phyloP scores from a whole-genome alignment of 352 stramenopile genomes.

The Globisporangium solare region DNA sequence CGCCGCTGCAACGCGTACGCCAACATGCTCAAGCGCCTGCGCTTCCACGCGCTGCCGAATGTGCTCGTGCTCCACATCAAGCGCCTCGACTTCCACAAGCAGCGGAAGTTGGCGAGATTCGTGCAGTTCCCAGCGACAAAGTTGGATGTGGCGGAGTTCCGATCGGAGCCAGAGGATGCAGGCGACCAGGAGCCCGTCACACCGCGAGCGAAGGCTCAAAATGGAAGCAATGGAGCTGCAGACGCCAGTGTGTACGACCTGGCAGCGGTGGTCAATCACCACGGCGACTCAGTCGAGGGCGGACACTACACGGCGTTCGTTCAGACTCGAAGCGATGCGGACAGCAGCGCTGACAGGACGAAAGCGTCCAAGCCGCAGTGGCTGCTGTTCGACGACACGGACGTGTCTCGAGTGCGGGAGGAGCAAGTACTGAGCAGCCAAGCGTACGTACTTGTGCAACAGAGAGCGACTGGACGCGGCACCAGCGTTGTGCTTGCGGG shows the following conservation, averaged over 20 bases:
- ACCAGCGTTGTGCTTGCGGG: conserved; percentile 1
- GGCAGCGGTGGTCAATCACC: conserved; percentile 56
- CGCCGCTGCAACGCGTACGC: conserved; percentile 47
- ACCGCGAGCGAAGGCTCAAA: conserved; percentile 13
- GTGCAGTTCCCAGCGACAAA: conserved; percentile 50
- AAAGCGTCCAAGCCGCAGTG: conserved; percentile 24
- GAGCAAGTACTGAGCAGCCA: conserved; percentile 43
- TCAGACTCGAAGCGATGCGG: conserved; percentile 11
- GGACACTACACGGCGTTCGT: conserved; percentile 71
- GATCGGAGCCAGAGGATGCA: conserved; percentile 9
- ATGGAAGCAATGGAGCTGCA: conserved; percentile 8
- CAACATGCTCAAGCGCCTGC: conserved; percentile 55
- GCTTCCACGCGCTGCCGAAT: conserved; percentile 56
- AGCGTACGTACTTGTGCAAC: conserved; percentile 30
- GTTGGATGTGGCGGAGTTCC: conserved; percentile 35
- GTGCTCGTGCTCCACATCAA: conserved; percentile 76
- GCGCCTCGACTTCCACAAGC: conserved; percentile 62
- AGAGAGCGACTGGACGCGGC: conserved; percentile 1
- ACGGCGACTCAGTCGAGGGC: conserved; percentile 59
- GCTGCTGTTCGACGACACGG: conserved; percentile 59
- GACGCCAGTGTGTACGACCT: conserved; percentile 49
- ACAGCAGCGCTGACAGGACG: conserved; percentile 6
- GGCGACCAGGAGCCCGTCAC: conserved; percentile 5
- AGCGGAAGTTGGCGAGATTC: conserved; percentile 45
- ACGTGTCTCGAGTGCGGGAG: conserved; percentile 30